phyloP scores from a whole-genome alignment of 352 stramenopile species.

The Peronospora belbahrii region DNA sequence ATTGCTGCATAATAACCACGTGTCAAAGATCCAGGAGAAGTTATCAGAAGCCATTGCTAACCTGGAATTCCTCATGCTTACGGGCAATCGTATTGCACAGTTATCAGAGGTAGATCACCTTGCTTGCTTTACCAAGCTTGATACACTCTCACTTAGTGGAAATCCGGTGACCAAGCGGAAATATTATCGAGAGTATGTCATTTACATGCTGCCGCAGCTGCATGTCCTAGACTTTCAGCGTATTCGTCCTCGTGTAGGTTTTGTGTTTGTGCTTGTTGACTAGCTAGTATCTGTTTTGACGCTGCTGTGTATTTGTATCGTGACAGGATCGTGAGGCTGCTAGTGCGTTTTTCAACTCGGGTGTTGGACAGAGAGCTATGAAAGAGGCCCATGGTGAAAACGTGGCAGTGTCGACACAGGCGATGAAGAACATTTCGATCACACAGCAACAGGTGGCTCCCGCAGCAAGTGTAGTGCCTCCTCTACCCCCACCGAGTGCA shows the following conservation, averaged over 20 bases:
- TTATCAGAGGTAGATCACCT: conserved; percentile 83
- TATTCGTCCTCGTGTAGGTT: conserved; percentile 63
- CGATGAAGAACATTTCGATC: conserved; percentile 38
- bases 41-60: conserved; percentile 73
- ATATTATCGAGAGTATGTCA: conserved; percentile 91
- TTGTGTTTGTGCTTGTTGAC: neutral
- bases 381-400: conserved; percentile 44
- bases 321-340: conserved; percentile 69
- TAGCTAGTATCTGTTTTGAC: too few relatives aligned
- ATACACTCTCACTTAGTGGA: conserved; percentile 73
- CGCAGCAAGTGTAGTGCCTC: conserved; percentile 13
- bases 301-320: too few relatives aligned
- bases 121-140: conserved; percentile 69
- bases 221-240: conserved; percentile 83
- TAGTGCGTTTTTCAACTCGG: conserved; percentile 64
- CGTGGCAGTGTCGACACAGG: conserved; percentile 31
- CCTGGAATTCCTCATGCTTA: conserved; percentile 87
- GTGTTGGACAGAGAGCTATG: conserved; percentile 56
- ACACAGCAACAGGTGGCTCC: conserved; percentile 16
- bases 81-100: conserved; percentile 80
- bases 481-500: conserved; percentile 29
- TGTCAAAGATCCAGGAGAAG: conserved; percentile 77
- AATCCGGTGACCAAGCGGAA: conserved; percentile 87
- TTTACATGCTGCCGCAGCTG: conserved; percentile 84
- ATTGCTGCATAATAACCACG: conserved; percentile 90